Evolutionary conservation across 1,139 yeast species (phyloP), one percentile per base, ranked within the genome.

Genomic region (Suhomyces ambrosiae): DNA sequence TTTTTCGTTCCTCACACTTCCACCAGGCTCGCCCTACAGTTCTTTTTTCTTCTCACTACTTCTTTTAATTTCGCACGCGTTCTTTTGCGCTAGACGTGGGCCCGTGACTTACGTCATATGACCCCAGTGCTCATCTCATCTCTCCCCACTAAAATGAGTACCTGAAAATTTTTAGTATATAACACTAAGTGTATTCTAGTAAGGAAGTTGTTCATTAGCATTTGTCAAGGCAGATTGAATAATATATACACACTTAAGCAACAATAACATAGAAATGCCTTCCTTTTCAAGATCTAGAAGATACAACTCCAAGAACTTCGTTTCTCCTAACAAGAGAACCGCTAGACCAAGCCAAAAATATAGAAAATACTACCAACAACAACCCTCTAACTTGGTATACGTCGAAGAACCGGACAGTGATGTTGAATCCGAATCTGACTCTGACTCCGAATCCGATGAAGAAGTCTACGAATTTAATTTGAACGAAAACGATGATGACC

Each of bases 341-440:
- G 33, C 37, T 21, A 47, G 45, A 38, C 26, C 43, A 24, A 33
- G 42, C 33, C 49, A 41, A 21, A 50, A 42, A 12, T 63, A 64
- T 46, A 56, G 57, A 29, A 65, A 65, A 42, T 63, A 60, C 45
- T 63, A 63, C 45, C 60, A 56, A 40, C 68, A 64, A 47, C 70
- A 66, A 37, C 52, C 56, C 9, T 52, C 57, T 19, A 56, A 61
- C 34, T 53, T 58, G 37, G 74, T 63, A 10, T 66, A 54, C 38
- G 71, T 68, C 38, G 74, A 68, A 55, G 74, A 68, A 45, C 74
- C 74, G 35, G 66, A 44, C n/a, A 48, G 52, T 30, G 55, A 49
- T 11, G 52, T 41, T 12, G 52, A 48, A 29, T 35, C 45, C 23
- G 27, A 30, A 13, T 23, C 32, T 22, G 32, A 33, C 14, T 23